Evolutionary conservation across 768 basidiomycete species (phyloP).

Genomic region (Leccinum incarnatum): DNA sequence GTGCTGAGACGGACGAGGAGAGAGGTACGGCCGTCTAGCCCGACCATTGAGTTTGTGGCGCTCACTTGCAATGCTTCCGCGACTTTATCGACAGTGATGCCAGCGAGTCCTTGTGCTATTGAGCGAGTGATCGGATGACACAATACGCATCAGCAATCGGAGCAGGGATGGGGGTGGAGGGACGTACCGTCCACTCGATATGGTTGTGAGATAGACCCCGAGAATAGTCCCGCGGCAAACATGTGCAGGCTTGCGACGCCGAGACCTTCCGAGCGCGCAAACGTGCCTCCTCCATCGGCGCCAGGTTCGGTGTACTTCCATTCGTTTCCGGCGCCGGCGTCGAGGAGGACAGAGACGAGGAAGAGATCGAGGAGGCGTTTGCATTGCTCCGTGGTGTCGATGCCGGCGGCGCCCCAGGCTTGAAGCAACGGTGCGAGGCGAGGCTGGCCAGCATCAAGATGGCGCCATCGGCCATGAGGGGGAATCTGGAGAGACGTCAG

Average conservation of each 20-base stretch:
- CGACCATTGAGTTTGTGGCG: slow-evolving; percentile 80
- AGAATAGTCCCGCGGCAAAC: slow-evolving; percentile 85
- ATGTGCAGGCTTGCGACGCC: slow-evolving; percentile 90
- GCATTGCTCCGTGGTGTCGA: slow-evolving; percentile 56
- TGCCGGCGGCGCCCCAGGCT: slow-evolving; percentile 47
- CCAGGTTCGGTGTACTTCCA: slow-evolving; percentile 75
- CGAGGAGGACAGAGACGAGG: slow-evolving; percentile 86
- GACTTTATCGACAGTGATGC: slow-evolving; percentile 57
- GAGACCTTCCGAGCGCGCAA: slow-evolving; percentile 74
- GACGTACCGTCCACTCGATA: slow-evolving; percentile 74
- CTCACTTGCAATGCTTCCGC: slow-evolving; percentile 77
- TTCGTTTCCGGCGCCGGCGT: slow-evolving; percentile 84
- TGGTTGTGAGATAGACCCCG: slow-evolving; percentile 53
- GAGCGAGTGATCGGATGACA: slow-evolving; percentile 2
- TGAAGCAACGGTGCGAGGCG: slow-evolving; percentile 62
- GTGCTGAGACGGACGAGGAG: slow-evolving; percentile 70
- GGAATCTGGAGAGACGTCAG: slow-evolving; percentile 55
- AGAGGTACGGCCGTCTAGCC: slow-evolving; percentile 80
- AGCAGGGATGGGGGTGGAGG: background rate
- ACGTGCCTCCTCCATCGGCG: slow-evolving; percentile 48
- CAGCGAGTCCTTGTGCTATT: slow-evolving; percentile 67
- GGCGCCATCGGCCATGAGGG: slow-evolving; percentile 88
- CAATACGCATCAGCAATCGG: slow-evolving; percentile 9
- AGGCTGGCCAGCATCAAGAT: slow-evolving; percentile 67
- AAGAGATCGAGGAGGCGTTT: slow-evolving; percentile 86